phyloP scores from a whole-genome alignment of 164 flowering plant species.

The Euptelea pleiosperma region DNA sequence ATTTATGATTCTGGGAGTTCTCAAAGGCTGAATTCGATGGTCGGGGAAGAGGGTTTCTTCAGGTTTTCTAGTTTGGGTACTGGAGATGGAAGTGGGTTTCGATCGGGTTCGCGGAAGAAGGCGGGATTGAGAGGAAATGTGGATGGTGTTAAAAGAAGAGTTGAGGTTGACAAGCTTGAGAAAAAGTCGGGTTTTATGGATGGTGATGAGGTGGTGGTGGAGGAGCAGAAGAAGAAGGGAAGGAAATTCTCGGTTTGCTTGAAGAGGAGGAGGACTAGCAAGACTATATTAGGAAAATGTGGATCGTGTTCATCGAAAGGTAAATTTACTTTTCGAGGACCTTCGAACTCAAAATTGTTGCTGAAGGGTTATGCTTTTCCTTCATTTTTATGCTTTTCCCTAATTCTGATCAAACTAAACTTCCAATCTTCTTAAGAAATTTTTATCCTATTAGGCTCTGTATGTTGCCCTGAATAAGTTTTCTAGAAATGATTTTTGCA shows the following conservation, averaged over 20 bases:
- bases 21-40: constrained; percentile 7
- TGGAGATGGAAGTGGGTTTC: constrained; percentile 9
- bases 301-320: constrained; percentile 39
- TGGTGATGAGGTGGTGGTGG: constrained; percentile 9
- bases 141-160: constrained; percentile 11
- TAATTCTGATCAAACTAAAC: neutral
- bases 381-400: neutral
- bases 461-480: too few relatives aligned
- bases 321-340: constrained; percentile 11
- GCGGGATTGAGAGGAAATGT: constrained; percentile 7
- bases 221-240: constrained; percentile 17
- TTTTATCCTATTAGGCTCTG: too few relatives aligned
- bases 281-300: constrained; percentile 27
- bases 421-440: neutral
- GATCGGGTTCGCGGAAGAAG: constrained; percentile 23
- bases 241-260: constrained; percentile 38
- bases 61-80: constrained; percentile 55
- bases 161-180: constrained; percentile 6
- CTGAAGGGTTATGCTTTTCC: neutral
- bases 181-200: constrained; percentile 11
- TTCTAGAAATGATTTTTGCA: too few relatives aligned
- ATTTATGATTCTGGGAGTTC: neutral
- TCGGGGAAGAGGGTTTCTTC: constrained; percentile 36
- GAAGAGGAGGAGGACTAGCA: constrained; percentile 54
- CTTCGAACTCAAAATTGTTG: neutral